These are phyloP conservation scores for Fusarium brachygibbosum DNA, from an alignment of 2,329 filamentous ascomycete genomes.

Conservation along the genomic window DNA sequence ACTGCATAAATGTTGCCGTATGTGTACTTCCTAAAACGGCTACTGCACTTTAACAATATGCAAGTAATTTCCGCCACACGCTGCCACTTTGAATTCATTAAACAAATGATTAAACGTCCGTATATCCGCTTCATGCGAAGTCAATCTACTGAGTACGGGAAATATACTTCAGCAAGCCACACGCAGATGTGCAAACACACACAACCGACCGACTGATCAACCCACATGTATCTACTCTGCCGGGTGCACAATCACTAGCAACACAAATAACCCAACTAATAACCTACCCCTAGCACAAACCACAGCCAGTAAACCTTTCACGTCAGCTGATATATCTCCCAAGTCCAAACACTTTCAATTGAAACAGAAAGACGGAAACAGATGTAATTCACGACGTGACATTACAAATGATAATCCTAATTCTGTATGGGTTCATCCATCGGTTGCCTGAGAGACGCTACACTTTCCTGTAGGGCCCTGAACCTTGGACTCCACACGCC, in stretches of 20 bases:
- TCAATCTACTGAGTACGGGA: background rate
- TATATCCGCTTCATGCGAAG: background rate
- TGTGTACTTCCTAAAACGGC: constrained; percentile 20
- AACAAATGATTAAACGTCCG: background rate
- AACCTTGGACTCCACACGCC: constrained; percentile 26
- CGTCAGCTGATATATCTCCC: background rate
- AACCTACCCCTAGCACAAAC: too few species aligned
- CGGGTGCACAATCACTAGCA: background rate
- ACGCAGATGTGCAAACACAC: background rate
- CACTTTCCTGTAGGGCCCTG: constrained; percentile 23
- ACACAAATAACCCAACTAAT: background rate
- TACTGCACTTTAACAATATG: constrained; percentile 19
- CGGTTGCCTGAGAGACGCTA: constrained; percentile 40
- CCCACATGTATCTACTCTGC: background rate
- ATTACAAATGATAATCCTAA: constrained; percentile 1
- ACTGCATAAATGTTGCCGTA: background rate
- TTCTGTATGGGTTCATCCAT: background rate
- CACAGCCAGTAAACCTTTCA: background rate
- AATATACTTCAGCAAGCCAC: background rate
- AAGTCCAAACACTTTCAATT: background rate
- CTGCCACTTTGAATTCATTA: constrained; percentile 3
- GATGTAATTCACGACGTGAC: constrained; percentile 6
- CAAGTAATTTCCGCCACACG: constrained; percentile 22
- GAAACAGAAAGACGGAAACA: background rate
- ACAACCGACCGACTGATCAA: background rate